phyloP scores from a whole-genome alignment of 1,139 yeast genomes.

The Diutina siamensis region DNA sequence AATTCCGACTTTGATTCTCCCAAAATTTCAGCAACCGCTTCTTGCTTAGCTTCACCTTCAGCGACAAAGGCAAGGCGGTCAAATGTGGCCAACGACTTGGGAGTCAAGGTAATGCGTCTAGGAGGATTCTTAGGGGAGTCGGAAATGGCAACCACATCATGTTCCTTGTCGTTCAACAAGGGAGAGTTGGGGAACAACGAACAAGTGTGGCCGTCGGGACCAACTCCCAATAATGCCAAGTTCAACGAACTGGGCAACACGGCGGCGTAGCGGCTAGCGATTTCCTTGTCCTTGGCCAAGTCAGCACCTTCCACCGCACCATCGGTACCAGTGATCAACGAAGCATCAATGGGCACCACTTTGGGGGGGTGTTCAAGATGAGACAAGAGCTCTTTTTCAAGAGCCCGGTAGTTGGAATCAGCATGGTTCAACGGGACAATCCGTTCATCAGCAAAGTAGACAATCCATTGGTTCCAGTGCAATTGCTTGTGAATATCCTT shows the following conservation, averaged over 20 bases:
- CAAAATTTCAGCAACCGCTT: constrained; percentile 59
- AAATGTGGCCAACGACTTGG: constrained; percentile 48
- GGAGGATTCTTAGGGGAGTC: constrained; percentile 78
- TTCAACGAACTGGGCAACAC: constrained; percentile 39
- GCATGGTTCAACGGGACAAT: constrained; percentile 54
- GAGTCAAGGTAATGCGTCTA: constrained; percentile 61
- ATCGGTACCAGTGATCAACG: constrained; percentile 17
- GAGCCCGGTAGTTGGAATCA: constrained; percentile 59
- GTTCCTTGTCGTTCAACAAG: constrained; percentile 28
- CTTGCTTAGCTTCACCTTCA: constrained; percentile 80
- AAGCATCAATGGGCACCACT: constrained; percentile 1
- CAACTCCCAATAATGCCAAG: constrained; percentile 58
- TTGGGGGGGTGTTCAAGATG: constrained; percentile 22
- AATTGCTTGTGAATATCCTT: constrained; percentile 31
- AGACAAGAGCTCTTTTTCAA: constrained; percentile 45
- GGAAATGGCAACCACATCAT: constrained; percentile 29
- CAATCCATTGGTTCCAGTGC: constrained; percentile 59
- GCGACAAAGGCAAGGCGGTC: constrained; percentile 69
- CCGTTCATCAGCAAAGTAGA: constrained; percentile 65
- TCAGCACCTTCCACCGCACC: constrained; percentile 30
- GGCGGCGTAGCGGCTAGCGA: constrained; percentile 8
- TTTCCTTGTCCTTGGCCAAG: constrained; percentile 11
- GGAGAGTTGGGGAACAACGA: constrained; percentile 57
- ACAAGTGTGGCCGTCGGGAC: constrained; percentile 77
- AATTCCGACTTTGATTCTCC: constrained; percentile 35